Evolutionary conservation across 2,329 filamentous ascomycete genomes (phyloP).

Genomic region (Leptographium lundbergii): DNA sequence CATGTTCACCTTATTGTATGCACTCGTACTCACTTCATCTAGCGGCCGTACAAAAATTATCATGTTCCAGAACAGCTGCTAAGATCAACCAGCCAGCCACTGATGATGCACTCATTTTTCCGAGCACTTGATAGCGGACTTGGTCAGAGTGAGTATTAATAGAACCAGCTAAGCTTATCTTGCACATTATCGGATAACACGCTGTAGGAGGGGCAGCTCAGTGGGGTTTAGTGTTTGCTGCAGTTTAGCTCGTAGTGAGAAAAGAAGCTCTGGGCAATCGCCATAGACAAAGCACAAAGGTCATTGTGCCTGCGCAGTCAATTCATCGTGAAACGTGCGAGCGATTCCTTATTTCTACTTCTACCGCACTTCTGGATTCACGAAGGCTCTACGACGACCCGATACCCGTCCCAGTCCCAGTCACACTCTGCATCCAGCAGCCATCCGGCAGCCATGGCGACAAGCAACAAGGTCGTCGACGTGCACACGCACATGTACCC

Average conservation of each 20-base stretch:
- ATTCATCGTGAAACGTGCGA: too few species aligned
- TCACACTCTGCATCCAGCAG: not conserved
- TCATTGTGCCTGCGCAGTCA: not conserved
- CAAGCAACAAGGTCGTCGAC: slow-evolving; percentile 38
- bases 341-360: not conserved
- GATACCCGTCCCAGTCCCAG: not conserved
- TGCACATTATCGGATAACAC: not conserved
- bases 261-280: not conserved
- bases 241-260: not conserved
- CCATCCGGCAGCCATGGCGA: not conserved
- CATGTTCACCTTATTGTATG: too few species aligned
- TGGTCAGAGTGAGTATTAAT: not conserved
- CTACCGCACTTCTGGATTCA: not conserved
- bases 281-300: not conserved
- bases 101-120: too few species aligned
- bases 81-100: too few species aligned
- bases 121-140: too few species aligned
- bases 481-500: slow-evolving; percentile 62
- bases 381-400: not conserved
- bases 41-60: too few species aligned
- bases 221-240: not conserved
- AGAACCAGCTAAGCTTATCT: not conserved
- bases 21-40: too few species aligned
- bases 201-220: not conserved
- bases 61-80: too few species aligned